Evolutionary conservation across 805 yeast genomes (phyloP).

Genomic region (Candida morakotiae): DNA sequence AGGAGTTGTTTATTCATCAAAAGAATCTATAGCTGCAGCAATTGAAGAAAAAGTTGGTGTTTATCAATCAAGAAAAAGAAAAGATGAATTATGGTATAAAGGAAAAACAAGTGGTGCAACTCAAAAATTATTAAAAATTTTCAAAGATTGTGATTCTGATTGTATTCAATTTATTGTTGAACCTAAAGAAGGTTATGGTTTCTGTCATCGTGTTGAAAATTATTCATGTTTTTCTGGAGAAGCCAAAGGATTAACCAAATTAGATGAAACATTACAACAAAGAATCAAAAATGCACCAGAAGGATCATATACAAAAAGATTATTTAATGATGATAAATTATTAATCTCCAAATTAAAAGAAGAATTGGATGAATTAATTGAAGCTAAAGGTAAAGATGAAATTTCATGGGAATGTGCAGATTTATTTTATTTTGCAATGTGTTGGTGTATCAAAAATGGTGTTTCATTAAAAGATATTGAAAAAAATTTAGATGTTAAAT

Average conservation of each 20-base stretch:
- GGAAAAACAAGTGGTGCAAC: constrained; percentile 97
- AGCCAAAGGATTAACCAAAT: constrained; percentile 65
- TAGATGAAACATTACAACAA: constrained; percentile 62
- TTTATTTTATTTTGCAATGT: constrained; percentile 55
- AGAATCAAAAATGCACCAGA: constrained; percentile 72
- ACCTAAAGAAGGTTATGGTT: constrained; percentile 76
- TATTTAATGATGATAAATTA: constrained; percentile 73
- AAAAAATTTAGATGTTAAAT: constrained; percentile 75
- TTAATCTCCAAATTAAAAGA: constrained; percentile 86
- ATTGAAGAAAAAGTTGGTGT: constrained; percentile 81
- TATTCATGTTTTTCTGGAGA: constrained; percentile 65
- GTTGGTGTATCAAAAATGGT: constrained; percentile 61
- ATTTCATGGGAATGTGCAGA: constrained; percentile 98
- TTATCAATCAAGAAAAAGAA: constrained; percentile 79
- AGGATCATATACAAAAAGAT: constrained; percentile 91
- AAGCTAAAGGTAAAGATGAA: constrained; percentile 47
- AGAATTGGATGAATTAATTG: constrained; percentile 93
- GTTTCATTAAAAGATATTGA: constrained; percentile 81
- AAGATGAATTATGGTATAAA: constrained; percentile 89
- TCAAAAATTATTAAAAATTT: constrained; percentile 64
- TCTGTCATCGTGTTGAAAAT: constrained; percentile 81
- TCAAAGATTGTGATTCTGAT: constrained; percentile 89
- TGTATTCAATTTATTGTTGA: constrained; percentile 82
- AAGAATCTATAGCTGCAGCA: constrained; percentile 77
- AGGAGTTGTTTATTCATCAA: constrained; percentile 89